Base-by-base conservation (phyloP, 2,329 filamentous ascomycete species). In the Colletotrichum orbiculare region DNA sequence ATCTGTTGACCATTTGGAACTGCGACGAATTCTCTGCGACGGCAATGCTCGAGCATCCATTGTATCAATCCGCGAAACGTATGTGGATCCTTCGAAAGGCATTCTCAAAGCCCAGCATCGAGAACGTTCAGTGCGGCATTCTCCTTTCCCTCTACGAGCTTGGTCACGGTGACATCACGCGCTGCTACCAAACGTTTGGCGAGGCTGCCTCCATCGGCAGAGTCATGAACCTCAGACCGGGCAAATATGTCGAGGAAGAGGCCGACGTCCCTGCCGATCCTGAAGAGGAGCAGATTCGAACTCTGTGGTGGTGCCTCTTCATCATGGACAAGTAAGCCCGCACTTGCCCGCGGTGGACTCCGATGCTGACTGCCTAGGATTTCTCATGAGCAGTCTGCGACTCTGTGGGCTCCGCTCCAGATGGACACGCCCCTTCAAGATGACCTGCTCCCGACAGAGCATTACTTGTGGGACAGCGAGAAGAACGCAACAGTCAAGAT, bases 141-240 rank as follows among this genome's bases (percentile, higher is more conserved):
- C 69, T 82, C 60, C 68, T 82, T 46, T 77, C 78, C 5, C 71
- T 82, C 46, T 82, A 79, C 68, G 80, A 82, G 66, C 80, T 81
- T 65, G 80, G 80, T 2, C 80, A 82, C 64, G 80, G 80, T 38
- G 75, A 80, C 39, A 73, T 77, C 38, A 70, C 72, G 54, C 72
- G 77, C n/a, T 78, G 79, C 33, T 82, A 82, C 66, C 71, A 78
- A 37, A 81, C 79, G 9, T 73, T 82, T 9, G 78, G 78, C 39
- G 79, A 82, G 68, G 75, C 77, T 1, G 76, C 75, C n/a, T 75
- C 76, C 5, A 75, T 75, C 50, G 75, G 76, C 11, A 71, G 76
- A 33, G 69, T 77, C 8, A 56, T 81, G 41, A 74, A 70, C 6
- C 73, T 82, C 13, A 71, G 70, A 38, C 79, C 80, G 1, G 78